Evolutionary conservation across 1,284 basidiomycete species (phyloP).

Genomic region (Porodaedalea pini): DNA sequence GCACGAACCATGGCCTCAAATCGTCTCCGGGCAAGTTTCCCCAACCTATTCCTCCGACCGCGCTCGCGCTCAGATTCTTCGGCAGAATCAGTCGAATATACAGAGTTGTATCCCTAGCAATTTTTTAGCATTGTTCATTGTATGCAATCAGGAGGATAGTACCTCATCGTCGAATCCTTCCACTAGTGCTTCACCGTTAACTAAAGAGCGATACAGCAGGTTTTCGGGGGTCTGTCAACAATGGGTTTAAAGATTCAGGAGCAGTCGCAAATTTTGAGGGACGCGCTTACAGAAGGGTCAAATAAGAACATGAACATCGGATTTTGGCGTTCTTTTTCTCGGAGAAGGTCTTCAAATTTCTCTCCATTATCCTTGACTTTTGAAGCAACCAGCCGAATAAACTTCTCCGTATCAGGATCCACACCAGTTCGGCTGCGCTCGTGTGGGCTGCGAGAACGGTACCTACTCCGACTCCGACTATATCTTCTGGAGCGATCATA

Average conservation of each 20-base stretch:
- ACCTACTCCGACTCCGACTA: constrained; percentile 15
- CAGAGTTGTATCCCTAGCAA: constrained; percentile 78
- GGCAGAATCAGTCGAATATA: constrained; percentile 93
- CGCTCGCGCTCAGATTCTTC: constrained; percentile 90
- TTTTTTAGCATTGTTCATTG: background rate
- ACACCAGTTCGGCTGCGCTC: constrained; percentile 43
- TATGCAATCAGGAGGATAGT: background rate
- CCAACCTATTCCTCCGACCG: constrained; percentile 68
- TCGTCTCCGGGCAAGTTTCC: constrained; percentile 71
- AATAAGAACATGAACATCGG: constrained; percentile 80
- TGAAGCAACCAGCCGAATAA: constrained; percentile 80
- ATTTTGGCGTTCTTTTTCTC: constrained; percentile 76
- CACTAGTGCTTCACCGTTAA: constrained; percentile 59
- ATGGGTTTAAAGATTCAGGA: background rate
- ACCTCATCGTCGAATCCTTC: constrained; percentile 86
- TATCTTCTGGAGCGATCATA: constrained; percentile 8
- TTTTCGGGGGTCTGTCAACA: constrained; percentile 67
- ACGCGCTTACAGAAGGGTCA: constrained; percentile 55
- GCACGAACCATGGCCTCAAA: constrained; percentile 89
- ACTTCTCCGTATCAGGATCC: constrained; percentile 74
- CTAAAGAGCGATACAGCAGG: constrained; percentile 73
- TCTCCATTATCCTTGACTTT: constrained; percentile 80
- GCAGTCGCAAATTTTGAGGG: background rate
- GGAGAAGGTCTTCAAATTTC: constrained; percentile 72
- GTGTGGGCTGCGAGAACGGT: constrained; percentile 13